Evolutionary conservation across 257 asterid genomes (phyloP).

Genomic region (Capsicum chinense): DNA sequence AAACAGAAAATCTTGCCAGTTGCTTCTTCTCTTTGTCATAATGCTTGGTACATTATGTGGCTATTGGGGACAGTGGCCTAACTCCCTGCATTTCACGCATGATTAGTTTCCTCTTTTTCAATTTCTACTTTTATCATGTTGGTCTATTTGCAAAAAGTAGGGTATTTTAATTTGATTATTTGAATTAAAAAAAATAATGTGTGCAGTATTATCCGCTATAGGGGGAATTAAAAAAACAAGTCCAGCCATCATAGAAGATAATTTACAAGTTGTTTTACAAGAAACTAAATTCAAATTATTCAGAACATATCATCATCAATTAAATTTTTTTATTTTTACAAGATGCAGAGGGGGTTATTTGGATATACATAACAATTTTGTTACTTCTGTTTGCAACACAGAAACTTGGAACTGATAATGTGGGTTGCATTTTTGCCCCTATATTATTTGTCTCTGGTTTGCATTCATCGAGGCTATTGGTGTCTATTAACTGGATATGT

Average conservation of each 20-base stretch:
- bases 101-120: neutral
- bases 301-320: neutral
- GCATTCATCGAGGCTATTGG: slow-evolving; percentile 32
- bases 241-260: neutral
- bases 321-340: neutral
- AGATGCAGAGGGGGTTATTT: slow-evolving; percentile 38
- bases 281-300: neutral
- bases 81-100: slow-evolving; percentile 38
- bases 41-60: slow-evolving; percentile 84
- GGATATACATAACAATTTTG: slow-evolving; percentile 32
- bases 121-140: neutral
- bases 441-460: slow-evolving; percentile 40
- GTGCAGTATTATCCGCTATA: neutral
- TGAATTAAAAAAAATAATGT: neutral
- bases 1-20: slow-evolving; percentile 41
- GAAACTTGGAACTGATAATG: slow-evolving; percentile 42
- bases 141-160: neutral
- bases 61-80: slow-evolving; percentile 80
- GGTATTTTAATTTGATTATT: too few relatives aligned
- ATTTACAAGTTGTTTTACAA: neutral
- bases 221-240: neutral
- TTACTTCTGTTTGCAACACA: slow-evolving; percentile 37
- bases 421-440: slow-evolving; percentile 42
- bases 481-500: neutral
- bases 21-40: slow-evolving; percentile 48